Percentiles rank a stretch among this genome's conserved stretches.
Evolutionary conservation across 108 stramenopile species (phyloP).

Genomic region (Discostella pseudostelligera): DNA sequence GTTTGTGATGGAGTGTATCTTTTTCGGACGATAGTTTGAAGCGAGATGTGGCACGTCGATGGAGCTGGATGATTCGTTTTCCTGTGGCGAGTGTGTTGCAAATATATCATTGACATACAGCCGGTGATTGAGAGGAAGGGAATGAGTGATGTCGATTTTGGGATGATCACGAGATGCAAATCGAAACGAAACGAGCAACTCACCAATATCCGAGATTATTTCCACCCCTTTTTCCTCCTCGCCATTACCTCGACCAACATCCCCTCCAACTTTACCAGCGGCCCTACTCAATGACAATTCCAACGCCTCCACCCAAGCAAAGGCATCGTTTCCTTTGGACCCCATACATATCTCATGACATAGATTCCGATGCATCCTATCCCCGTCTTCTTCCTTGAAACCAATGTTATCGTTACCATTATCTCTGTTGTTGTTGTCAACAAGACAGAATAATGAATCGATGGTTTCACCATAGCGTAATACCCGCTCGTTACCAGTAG

Average conservation of each 20-base stretch:
- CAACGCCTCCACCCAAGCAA: constrained; percentile 39
- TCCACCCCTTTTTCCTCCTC: neutral
- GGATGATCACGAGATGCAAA: too few relatives aligned
- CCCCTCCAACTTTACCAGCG: neutral
- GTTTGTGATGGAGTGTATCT: neutral
- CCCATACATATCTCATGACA: constrained; percentile 31
- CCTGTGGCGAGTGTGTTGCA: too few relatives aligned
- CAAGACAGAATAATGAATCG: constrained; percentile 63
- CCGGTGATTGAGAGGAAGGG: neutral
- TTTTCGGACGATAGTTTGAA: constrained; percentile 43
- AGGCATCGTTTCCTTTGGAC: constrained; percentile 20
- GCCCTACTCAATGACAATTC: constrained; percentile 1
- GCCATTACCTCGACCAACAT: neutral
- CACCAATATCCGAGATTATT: constrained; percentile 1
- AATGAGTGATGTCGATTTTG: too few relatives aligned
- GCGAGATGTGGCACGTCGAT: constrained; percentile 67
- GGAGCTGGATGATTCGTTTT: constrained; percentile 59
- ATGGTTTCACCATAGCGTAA: constrained; percentile 73
- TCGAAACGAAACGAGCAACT: too few relatives aligned
- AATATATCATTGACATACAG: neutral
- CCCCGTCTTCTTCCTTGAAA: neutral
- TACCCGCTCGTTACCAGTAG: constrained; percentile 16
- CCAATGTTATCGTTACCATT: neutral
- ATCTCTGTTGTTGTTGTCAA: neutral
- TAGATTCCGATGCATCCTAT: constrained; percentile 10